These are phyloP conservation scores for Neonectria sp. DNA, from an alignment of 2,329 filamentous ascomycete species.

Conservation along the genomic window DNA sequence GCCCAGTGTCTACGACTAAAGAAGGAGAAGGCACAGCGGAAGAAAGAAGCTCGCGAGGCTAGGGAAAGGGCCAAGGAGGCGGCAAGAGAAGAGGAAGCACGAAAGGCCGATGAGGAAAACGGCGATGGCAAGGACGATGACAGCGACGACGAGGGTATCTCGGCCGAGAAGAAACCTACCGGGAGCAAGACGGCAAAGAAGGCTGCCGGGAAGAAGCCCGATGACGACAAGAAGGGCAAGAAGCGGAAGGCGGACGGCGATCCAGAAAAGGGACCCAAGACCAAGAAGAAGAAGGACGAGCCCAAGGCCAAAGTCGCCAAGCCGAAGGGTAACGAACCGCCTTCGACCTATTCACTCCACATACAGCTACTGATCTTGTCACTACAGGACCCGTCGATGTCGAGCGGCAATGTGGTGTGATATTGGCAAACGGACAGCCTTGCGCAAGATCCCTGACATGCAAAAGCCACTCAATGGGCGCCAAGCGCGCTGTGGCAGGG, in stretches of 20 bases:
- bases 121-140: slow-evolving; percentile 66
- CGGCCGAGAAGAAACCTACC: slow-evolving; percentile 59
- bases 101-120: slow-evolving; percentile 65
- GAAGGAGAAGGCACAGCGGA: slow-evolving; percentile 83
- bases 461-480: slow-evolving; percentile 96
- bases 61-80: slow-evolving; percentile 76
- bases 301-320: slow-evolving; percentile 87
- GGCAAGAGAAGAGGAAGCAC: slow-evolving; percentile 70
- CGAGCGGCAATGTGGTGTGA: slow-evolving; percentile 92
- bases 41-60: slow-evolving; percentile 82
- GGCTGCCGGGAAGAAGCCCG: slow-evolving; percentile 77
- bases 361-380: slow-evolving; percentile 33
- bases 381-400: slow-evolving; percentile 85
- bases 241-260: slow-evolving; percentile 84
- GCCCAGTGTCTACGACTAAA: slow-evolving; percentile 88
- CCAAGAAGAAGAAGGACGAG: slow-evolving; percentile 96
- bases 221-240: slow-evolving; percentile 78
- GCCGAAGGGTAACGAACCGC: slow-evolving; percentile 74
- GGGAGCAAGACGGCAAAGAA: slow-evolving; percentile 70
- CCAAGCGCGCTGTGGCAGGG: slow-evolving; percentile 90
- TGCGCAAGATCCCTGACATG: slow-evolving; percentile 93
- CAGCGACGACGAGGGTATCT: slow-evolving; percentile 60
- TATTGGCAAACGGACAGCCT: slow-evolving; percentile 85
- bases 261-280: slow-evolving; percentile 86
- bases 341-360: not conserved